Base-by-base conservation (phyloP, 345 rosid species). In the Eucalyptus guilfoylei region DNA sequence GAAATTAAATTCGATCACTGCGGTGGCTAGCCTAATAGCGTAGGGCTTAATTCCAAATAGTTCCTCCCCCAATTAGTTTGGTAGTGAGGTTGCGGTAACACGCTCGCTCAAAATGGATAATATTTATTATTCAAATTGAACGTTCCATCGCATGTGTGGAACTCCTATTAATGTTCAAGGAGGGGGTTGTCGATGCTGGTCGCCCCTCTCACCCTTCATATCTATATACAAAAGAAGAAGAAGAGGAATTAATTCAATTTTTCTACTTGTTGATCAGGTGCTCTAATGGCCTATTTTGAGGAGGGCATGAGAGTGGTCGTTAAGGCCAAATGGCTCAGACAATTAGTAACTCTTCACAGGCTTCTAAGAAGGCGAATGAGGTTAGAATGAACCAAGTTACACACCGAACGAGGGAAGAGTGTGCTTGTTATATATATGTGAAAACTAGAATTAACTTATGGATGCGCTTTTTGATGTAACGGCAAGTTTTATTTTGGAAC, bases 11-110 rank as follows among this genome's bases (percentile, higher is more conserved):
- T 64, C 37, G 37, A 64, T 64, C 76, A 1, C 40, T 15, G 21
- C 37, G 10, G 37, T n/a, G 76, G 37, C 47, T 76, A 24, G 83
- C 23, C 45, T 2, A 11, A 40, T 76, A 23, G 47, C 13, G 83
- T 21, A 37, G 28, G 83, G 16, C 47, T 40, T 37, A 21, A 44
- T 21, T 76, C 47, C 47, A 11, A 76, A 23, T 40, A 76, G 15
- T 76, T 9, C 12, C 62, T 26, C 62, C 6, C 62, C 30, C 13
- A 24, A 60, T 30, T 60, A 60, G 69, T 28, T 60, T 0, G 69
- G 8, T 28, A 28, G 8, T 30, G 8, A 6, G 44, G 7, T 69
- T 2, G 7, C 24, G 0, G 4, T 5, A 0, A 34, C 2, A 2
- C 4, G 26, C 80, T 17, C 7, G 81, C 81, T 72, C 81, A 72